Conservation (phyloP, 208 protist species). For the Trypanosoma avium region DNA sequence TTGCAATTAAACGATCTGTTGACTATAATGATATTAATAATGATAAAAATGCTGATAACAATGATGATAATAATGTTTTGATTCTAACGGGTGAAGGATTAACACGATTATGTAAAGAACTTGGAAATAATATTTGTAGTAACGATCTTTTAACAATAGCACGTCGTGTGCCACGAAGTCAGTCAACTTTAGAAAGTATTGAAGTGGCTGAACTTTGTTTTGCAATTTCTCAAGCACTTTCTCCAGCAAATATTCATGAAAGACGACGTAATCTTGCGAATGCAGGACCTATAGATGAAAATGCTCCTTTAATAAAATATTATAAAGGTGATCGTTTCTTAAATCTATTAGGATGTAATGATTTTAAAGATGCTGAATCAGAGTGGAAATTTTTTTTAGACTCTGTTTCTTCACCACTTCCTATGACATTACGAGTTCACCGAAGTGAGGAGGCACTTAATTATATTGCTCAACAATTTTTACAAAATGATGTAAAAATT, state of each 20-base stretch:
- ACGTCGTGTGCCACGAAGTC: constrained; percentile 78
- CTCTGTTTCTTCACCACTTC: constrained; percentile 60
- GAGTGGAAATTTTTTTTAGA: constrained; percentile 74
- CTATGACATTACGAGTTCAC: constrained; percentile 88
- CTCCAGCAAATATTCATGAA: constrained; percentile 66
- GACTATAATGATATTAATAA: constrained; percentile 4
- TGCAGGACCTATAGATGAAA: constrained; percentile 50
- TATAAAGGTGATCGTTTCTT: constrained; percentile 74
- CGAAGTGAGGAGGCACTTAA: constrained; percentile 54
- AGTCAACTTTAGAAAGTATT: constrained; percentile 62
- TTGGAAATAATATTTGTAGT: constrained; percentile 49
- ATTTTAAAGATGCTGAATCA: constrained; percentile 13
- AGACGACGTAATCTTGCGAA: constrained; percentile 52
- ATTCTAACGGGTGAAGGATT: constrained; percentile 58
- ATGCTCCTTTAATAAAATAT: constrained; percentile 65
- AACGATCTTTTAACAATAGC: constrained; percentile 65
- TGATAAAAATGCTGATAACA: background rate
- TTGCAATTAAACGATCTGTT: background rate
- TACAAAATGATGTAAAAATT: constrained; percentile 33
- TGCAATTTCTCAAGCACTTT: constrained; percentile 62
- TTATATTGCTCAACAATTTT: constrained; percentile 39
- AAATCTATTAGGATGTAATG: constrained; percentile 29
- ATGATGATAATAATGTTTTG: constrained; percentile 6
- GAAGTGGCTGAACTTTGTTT: constrained; percentile 85
- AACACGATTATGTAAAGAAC: constrained; percentile 41